Evolutionary conservation across 768 basidiomycete genomes (phyloP), one percentile per base, ranked within the genome.

Genomic region (Galerina sulciceps): DNA sequence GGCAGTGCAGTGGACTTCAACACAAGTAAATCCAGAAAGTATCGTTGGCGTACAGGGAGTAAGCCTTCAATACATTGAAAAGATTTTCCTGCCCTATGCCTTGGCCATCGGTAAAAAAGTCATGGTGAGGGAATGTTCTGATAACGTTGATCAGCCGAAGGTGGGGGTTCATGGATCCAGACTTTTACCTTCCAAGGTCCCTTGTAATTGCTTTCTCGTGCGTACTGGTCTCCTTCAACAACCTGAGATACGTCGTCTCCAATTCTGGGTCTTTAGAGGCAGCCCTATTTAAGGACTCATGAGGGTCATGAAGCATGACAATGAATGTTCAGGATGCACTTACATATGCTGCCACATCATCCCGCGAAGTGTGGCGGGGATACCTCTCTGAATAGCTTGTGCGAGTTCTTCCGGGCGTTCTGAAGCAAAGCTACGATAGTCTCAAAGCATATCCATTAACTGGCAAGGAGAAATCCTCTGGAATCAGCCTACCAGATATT

Each of bases 291-390:
- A 26, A 44, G 17, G 20, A 17, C 26, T 35, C 26, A 45, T 17
- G 17, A 11, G 49, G 11, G 17, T 17, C 42, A 18, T 52, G 44
- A 42, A 42, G 59, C 23, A 22, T 48, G 8, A 31, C 23, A 37
- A 15, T 67, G 65, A 38, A 35, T 40, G 22, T 35, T 53, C 37
- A 23, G 53, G 15, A 44, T 52, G 26, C 6, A 57, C 52, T 63
- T 77, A 92, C 94, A 96, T 97, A 71, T 96, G 81, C 71, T 97
- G 95, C 93, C 93, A 99, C 79, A 96, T 87, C 88, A 98, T 96
- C 47, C 94, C 94, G 50, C 94, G 85, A 46, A 96, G 75, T 1
- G 93, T 87, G 42, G 85, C 79, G 13, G 97, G 97, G 40, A 99
- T 94, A 3, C 97, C 97, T 60, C 81, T 82, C 63, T 97, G 94